These are phyloP conservation scores for Backusella tarrabulga DNA, from an alignment of 192 early-diverging fungal species.

Conservation along the genomic window DNA sequence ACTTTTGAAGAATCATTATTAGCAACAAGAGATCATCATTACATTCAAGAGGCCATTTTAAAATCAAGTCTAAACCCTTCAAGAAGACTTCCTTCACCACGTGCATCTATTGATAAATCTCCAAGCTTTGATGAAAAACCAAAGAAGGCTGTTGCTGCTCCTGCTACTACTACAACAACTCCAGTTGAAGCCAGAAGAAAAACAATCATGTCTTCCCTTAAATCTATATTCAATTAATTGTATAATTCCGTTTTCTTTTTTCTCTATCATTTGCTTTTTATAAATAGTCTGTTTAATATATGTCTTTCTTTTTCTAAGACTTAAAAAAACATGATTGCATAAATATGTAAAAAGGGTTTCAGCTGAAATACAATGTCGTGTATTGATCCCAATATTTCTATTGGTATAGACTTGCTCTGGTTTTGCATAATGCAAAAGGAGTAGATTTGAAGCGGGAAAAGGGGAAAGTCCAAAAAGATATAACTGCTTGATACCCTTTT, in stretches of 20 bases:
- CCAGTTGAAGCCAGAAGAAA: not conserved
- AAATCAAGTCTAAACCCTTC: slow-evolving; percentile 23
- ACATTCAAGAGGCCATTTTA: slow-evolving; percentile 24
- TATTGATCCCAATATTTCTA: not conserved
- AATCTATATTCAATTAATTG: slow-evolving; percentile 1
- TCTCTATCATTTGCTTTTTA: not conserved
- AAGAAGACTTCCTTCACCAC: slow-evolving; percentile 4
- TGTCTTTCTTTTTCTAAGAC: not conserved
- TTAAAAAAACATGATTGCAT: not conserved
- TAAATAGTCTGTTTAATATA: not conserved
- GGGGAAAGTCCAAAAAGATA: not conserved
- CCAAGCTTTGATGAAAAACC: not conserved
- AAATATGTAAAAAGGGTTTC: not conserved
- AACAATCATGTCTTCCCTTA: not conserved
- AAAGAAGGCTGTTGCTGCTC: not conserved
- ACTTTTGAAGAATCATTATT: slow-evolving; percentile 28
- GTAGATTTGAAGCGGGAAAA: not conserved
- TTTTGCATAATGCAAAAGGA: slow-evolving; percentile 5
- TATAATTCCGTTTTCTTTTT: not conserved
- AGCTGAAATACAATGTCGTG: not conserved
- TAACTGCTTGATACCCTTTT: not conserved
- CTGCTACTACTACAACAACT: not conserved
- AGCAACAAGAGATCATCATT: slow-evolving; percentile 16
- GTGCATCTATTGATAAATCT: not conserved
- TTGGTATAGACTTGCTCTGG: not conserved